Conservation (phyloP, 1,139 yeast genomes). For the Yamadazyma siamensis region DNA sequence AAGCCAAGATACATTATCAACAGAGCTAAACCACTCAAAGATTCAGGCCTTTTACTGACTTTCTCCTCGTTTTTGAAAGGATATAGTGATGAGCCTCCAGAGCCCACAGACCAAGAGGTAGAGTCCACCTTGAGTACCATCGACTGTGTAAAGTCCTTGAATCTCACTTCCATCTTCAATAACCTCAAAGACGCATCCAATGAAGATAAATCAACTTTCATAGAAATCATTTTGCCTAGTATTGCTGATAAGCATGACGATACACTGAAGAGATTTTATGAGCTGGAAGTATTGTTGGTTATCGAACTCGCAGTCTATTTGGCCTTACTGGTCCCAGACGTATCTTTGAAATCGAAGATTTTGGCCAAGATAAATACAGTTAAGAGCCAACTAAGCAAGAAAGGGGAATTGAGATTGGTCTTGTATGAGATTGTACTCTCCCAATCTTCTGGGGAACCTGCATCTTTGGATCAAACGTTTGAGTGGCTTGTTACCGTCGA, state of each 20-base stretch:
- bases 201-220: constrained; percentile 19
- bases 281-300: constrained; percentile 53
- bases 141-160: constrained; percentile 75
- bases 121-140: constrained; percentile 79
- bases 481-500: constrained; percentile 25
- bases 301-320: constrained; percentile 55
- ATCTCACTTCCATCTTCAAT: constrained; percentile 49
- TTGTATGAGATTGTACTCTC: constrained; percentile 4
- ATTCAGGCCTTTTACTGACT: constrained; percentile 76
- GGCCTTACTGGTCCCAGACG: constrained; percentile 41
- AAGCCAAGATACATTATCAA: constrained; percentile 64
- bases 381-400: constrained; percentile 24
- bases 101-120: constrained; percentile 89
- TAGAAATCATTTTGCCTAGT: constrained; percentile 21
- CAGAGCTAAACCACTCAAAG: constrained; percentile 60
- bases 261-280: constrained; percentile 43
- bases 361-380: constrained; percentile 19
- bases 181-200: constrained; percentile 34
- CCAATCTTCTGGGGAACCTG: constrained; percentile 1
- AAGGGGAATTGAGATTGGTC: constrained; percentile 26
- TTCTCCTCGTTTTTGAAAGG: constrained; percentile 91
- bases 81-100: constrained; percentile 78
- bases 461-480: not conserved
- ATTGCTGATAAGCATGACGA: constrained; percentile 31
- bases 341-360: constrained; percentile 23